Percentiles rank a stretch among this genome's conserved stretches.
These are phyloP conservation scores for Erodium chrysanthum DNA, from an alignment of 441 rosid genomes.

Conservation along the genomic window DNA sequence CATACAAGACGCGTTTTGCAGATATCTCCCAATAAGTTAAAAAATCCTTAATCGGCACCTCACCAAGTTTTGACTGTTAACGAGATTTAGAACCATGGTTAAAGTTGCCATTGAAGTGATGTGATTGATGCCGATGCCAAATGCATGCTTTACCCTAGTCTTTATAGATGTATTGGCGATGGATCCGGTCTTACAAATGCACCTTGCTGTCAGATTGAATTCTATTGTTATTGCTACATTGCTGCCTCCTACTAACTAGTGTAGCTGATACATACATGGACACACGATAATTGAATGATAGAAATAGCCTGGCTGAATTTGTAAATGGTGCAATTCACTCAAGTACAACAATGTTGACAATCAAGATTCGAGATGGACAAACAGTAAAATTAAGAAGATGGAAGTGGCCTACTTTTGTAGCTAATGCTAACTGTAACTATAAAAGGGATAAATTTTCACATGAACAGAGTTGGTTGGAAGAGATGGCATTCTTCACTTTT, in stretches of 20 bases:
- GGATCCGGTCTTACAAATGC: background rate
- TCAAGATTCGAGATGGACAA: background rate
- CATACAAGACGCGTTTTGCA: no score
- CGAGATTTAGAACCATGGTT: no score
- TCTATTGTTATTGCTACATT: background rate
- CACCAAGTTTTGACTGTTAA: no score
- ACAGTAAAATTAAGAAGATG: background rate
- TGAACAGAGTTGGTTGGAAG: background rate
- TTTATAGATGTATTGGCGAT: background rate
- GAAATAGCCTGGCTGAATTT: background rate
- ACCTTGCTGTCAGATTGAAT: background rate
- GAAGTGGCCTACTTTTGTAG: background rate
- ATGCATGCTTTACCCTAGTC: background rate
- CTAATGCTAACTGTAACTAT: background rate
- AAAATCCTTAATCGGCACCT: no score
- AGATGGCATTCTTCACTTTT: background rate
- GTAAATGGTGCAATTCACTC: background rate
- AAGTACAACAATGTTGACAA: constrained; percentile 1
- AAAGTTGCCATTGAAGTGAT: background rate
- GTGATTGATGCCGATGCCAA: no score
- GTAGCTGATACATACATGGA: background rate
- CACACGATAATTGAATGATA: background rate
- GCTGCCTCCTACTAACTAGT: background rate
- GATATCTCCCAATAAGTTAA: no score
- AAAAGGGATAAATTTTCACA: background rate